These are phyloP conservation scores for Phytopythium cucurbitacearum DNA, from an alignment of 352 stramenopile genomes.

Conservation along the genomic window DNA sequence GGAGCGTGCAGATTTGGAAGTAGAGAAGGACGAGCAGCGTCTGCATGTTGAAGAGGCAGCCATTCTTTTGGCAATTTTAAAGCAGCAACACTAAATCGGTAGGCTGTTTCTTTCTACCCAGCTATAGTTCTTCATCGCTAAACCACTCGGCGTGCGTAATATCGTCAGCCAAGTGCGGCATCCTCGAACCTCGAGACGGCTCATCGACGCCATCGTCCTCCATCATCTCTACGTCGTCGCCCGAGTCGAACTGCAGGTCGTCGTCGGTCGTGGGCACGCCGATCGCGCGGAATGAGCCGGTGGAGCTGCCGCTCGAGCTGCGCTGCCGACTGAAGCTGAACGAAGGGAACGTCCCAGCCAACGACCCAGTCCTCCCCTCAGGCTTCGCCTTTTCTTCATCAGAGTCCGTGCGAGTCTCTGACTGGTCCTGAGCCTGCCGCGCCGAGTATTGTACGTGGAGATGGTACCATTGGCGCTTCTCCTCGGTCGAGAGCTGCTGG, in stretches of 20 bases:
- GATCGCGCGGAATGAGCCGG: constrained; percentile 29
- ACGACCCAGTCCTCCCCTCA: constrained; percentile 2
- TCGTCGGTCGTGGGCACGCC: constrained; percentile 29
- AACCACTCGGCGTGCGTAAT: constrained; percentile 54
- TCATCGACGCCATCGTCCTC: constrained; percentile 16
- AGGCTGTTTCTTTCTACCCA: constrained; percentile 1
- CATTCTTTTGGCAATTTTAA: too few species aligned
- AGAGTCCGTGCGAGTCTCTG: constrained; percentile 8
- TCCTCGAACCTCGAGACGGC: constrained; percentile 11
- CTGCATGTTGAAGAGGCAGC: too few species aligned
- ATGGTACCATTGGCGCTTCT: constrained; percentile 38
- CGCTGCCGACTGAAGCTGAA: constrained; percentile 9
- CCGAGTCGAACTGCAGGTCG: constrained; percentile 15
- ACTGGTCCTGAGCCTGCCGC: constrained; percentile 14
- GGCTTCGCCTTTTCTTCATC: constrained; percentile 12
- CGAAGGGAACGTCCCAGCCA: background rate
- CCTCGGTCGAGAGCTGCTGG: constrained; percentile 28
- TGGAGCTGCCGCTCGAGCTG: constrained; percentile 26
- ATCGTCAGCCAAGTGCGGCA: constrained; percentile 29
- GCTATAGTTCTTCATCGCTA: constrained; percentile 23
- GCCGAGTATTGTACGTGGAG: constrained; percentile 22
- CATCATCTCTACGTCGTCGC: constrained; percentile 51
- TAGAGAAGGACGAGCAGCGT: background rate
- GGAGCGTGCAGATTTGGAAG: background rate
- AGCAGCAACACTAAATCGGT: too few species aligned